Evolutionary conservation across 176 grass and related monocot species (phyloP).

Genomic region (Cenchrus purpureus): DNA sequence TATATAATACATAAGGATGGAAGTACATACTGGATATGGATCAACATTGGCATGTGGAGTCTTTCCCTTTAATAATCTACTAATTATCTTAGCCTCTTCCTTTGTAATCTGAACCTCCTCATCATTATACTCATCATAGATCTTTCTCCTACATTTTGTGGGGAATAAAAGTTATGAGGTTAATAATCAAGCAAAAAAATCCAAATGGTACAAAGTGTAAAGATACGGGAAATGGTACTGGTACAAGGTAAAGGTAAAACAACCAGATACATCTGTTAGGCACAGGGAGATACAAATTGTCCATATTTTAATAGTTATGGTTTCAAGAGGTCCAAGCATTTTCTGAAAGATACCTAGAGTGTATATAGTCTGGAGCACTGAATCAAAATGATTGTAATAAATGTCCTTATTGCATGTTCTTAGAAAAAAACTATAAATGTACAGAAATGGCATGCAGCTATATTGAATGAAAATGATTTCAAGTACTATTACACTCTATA

Average conservation of each 20-base stretch:
- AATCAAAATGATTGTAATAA: conserved; percentile 9
- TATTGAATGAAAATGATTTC: neutral
- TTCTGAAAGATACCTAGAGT: neutral
- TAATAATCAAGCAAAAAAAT: conserved; percentile 28
- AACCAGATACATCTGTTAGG: conserved; percentile 18
- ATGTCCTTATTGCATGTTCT: neutral
- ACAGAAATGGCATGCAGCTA: neutral
- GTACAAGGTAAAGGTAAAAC: neutral
- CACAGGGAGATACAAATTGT: neutral
- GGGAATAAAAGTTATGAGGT: neutral
- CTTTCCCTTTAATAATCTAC: no score
- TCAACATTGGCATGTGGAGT: no score
- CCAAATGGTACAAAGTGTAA: neutral
- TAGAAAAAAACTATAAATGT: neutral
- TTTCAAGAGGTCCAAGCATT: neutral
- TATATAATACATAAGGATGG: no score
- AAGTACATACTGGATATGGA: no score
- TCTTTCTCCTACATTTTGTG: conserved; percentile 61
- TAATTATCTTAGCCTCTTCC: no score
- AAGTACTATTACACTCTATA: neutral
- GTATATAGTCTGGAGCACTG: neutral
- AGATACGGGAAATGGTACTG: neutral
- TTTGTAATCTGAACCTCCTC: no score
- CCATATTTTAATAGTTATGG: neutral
- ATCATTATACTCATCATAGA: conserved; percentile 23